phyloP scores from a whole-genome alignment of 371 early-diverging fungal species.

The Apophysomyces trapeziformis region DNA sequence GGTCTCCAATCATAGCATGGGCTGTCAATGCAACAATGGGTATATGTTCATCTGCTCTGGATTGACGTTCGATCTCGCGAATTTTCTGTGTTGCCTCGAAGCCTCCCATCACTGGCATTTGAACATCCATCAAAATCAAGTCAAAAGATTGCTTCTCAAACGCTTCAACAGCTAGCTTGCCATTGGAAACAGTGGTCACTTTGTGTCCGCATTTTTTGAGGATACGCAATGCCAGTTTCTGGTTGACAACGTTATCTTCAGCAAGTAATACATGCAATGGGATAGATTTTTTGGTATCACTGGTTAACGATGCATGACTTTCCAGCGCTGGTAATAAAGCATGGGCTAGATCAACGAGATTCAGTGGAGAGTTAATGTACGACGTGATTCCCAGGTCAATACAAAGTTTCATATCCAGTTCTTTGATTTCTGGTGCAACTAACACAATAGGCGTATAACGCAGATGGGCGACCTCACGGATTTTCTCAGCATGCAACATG shows the following conservation, averaged over 20 bases:
- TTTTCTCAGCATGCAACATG: conserved; percentile 28
- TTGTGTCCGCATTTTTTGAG: conserved; percentile 77
- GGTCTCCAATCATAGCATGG: conserved; percentile 76
- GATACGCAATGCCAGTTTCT: conserved; percentile 76
- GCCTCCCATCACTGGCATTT: conserved; percentile 81
- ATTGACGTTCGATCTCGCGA: conserved; percentile 61
- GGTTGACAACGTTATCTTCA: conserved; percentile 86
- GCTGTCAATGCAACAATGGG: conserved; percentile 83
- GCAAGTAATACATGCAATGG: conserved; percentile 75
- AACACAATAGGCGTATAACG: conserved; percentile 68
- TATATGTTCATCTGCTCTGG: conserved; percentile 52
- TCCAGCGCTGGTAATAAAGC: conserved; percentile 68
- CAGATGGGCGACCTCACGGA: conserved; percentile 50
- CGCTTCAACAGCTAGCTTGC: conserved; percentile 74
- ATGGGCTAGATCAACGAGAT: conserved; percentile 56
- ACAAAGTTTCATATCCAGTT: conserved; percentile 59
- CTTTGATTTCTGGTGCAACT: conserved; percentile 38
- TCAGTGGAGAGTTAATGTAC: conserved; percentile 61
- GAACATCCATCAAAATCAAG: conserved; percentile 81
- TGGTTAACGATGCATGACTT: conserved; percentile 56
- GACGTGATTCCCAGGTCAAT: conserved; percentile 67
- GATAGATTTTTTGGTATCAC: conserved; percentile 42
- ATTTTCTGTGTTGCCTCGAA: conserved; percentile 78
- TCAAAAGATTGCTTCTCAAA: conserved; percentile 65
- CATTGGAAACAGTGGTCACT: conserved; percentile 74